A percentile compares a stretch with the other conserved stretches of the same genome.
Conservation (phyloP, 2,329 filamentous ascomycete species). For the Diatrype stigma region DNA sequence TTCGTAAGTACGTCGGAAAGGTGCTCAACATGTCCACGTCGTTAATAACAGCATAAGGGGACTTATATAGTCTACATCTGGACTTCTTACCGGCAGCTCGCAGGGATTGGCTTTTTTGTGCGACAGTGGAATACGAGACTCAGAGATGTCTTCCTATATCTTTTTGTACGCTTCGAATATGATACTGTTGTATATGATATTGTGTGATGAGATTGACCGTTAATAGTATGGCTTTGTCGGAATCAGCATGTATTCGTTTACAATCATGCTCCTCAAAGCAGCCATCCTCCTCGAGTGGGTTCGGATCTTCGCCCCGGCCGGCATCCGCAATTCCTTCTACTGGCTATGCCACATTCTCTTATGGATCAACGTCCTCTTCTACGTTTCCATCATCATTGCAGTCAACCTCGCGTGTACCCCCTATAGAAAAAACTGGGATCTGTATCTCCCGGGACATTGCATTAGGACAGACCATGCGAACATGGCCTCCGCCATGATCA, state of each 20-base stretch:
- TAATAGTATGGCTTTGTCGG: background rate
- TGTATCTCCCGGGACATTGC: background rate
- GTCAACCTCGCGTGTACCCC: background rate
- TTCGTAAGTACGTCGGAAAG: no score
- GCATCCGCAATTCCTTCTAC: background rate
- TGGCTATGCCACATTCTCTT: background rate
- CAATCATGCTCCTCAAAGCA: background rate
- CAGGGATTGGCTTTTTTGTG: background rate
- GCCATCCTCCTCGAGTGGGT: background rate
- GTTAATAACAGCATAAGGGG: no score
- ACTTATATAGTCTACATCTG: no score
- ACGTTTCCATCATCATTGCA: background rate
- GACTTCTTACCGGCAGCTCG: no score
- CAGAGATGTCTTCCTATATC: background rate
- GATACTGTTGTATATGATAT: background rate
- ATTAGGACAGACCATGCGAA: background rate
- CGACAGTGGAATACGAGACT: background rate
- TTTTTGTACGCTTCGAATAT: background rate
- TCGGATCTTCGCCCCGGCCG: background rate
- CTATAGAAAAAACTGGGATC: background rate
- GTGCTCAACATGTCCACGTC: no score
- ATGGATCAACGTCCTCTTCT: background rate
- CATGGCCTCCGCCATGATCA: constrained; percentile 4
- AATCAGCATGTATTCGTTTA: background rate
- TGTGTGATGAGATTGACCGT: background rate